Percentiles rank a stretch among this genome's conserved stretches.
These are phyloP conservation scores for Pichia nanzhaoensis DNA, from an alignment of 805 yeast genomes.

Conservation along the genomic window DNA sequence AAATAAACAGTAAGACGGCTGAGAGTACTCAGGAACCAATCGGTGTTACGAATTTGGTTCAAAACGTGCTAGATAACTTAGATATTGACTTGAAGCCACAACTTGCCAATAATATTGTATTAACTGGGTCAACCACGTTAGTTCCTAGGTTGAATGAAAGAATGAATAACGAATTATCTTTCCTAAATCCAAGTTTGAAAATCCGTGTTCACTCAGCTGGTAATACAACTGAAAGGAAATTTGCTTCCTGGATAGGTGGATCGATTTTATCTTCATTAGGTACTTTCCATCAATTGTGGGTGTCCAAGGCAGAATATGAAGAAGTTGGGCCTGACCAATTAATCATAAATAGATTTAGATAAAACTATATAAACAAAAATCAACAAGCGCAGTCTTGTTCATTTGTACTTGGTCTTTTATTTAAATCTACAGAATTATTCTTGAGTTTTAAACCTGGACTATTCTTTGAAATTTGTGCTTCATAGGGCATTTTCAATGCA, in stretches of 20 bases:
- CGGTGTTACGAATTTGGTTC: constrained; percentile 53
- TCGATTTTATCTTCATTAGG: constrained; percentile 83
- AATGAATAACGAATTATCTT: constrained; percentile 60
- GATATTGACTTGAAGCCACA: constrained; percentile 84
- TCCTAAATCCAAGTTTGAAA: constrained; percentile 75
- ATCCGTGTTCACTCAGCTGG: constrained; percentile 81
- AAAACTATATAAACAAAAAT: neutral
- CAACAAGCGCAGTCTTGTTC: constrained; percentile 30
- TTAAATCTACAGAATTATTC: constrained; percentile 25
- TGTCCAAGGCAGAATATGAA: constrained; percentile 76
- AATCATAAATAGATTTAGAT: constrained; percentile 15
- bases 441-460: constrained; percentile 16
- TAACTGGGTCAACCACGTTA: constrained; percentile 79
- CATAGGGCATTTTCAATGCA: constrained; percentile 40
- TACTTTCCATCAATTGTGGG: constrained; percentile 94
- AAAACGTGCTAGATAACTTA: constrained; percentile 46
- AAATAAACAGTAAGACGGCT: neutral
- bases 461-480: constrained; percentile 17
- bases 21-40: constrained; percentile 12
- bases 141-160: constrained; percentile 79
- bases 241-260: constrained; percentile 89
- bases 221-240: constrained; percentile 65
- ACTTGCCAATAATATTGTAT: constrained; percentile 79
- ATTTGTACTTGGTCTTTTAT: constrained; percentile 27
- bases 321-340: constrained; percentile 84